A percentile compares a stretch with the other conserved stretches of the same genome.
phyloP scores from a whole-genome alignment of 257 asterid genomes.

The Leonotis leonurus region DNA sequence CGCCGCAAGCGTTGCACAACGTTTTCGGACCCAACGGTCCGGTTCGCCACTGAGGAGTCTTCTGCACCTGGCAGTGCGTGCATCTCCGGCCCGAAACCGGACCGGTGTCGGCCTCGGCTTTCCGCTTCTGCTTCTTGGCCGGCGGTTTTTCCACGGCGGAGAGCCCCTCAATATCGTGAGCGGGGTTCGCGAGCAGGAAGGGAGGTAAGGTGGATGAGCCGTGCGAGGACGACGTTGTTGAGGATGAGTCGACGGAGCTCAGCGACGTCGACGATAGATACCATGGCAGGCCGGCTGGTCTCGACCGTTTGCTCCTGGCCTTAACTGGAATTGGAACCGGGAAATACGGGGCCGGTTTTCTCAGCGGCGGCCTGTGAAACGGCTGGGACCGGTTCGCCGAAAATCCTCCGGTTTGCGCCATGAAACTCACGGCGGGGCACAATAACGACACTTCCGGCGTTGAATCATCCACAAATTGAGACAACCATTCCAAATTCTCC shows the following conservation, averaged over 20 bases:
- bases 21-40: constrained; percentile 83
- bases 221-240: constrained; percentile 40
- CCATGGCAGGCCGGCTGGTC: constrained; percentile 43
- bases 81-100: constrained; percentile 50
- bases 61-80: constrained; percentile 67
- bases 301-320: constrained; percentile 45
- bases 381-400: constrained; percentile 25
- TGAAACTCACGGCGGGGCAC: constrained; percentile 37
- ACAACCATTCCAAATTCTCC: constrained; percentile 81
- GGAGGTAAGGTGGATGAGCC: constrained; percentile 34
- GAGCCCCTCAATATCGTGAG: constrained; percentile 29
- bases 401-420: constrained; percentile 20
- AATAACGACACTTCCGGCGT: constrained; percentile 38
- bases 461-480: constrained; percentile 68
- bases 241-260: constrained; percentile 34
- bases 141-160: constrained; percentile 37
- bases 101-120: constrained; percentile 33
- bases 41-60: constrained; percentile 87
- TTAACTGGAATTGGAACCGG: constrained; percentile 35
- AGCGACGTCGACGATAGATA: constrained; percentile 31
- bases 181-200: constrained; percentile 17
- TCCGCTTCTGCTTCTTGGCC: constrained; percentile 49
- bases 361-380: constrained; percentile 24
- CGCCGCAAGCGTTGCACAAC: constrained; percentile 79
- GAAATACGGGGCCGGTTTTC: constrained; percentile 22